Percentiles rank a stretch among this genome's conserved stretches.
Conservation (phyloP, 2,329 filamentous ascomycete genomes). For the Verticillium alfalfae region DNA sequence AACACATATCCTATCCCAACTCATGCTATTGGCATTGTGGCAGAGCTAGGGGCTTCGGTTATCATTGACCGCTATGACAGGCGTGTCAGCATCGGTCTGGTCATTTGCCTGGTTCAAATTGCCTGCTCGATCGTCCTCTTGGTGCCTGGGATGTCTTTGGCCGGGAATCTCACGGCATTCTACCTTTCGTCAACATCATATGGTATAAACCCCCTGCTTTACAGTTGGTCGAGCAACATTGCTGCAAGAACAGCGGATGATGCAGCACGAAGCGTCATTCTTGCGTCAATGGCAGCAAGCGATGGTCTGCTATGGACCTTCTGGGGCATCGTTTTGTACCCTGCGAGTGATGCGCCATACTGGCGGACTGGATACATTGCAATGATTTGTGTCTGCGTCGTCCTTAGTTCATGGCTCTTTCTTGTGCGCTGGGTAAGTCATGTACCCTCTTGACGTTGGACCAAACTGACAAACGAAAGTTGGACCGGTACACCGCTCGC, state of each 20-base stretch:
- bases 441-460: too few relatives aligned
- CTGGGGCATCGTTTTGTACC: conserved; percentile 37
- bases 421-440: conserved; percentile 1
- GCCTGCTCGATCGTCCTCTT: conserved; percentile 14
- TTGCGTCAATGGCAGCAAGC: conserved; percentile 33
- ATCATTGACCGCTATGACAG: conserved; percentile 14
- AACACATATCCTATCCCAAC: conserved; percentile 18
- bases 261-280: conserved; percentile 28
- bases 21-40: conserved; percentile 17
- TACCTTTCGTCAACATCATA: conserved; percentile 17
- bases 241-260: conserved; percentile 24
- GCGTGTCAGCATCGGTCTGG: conserved; percentile 10
- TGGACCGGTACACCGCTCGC: not conserved
- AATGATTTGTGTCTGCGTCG: conserved; percentile 9
- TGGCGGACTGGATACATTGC: conserved; percentile 24
- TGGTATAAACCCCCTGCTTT: conserved; percentile 18
- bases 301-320: conserved; percentile 34
- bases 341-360: conserved; percentile 34
- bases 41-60: conserved; percentile 14
- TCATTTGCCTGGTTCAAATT: conserved; percentile 11
- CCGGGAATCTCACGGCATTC: conserved; percentile 14
- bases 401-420: not conserved
- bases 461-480: not conserved
- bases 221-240: conserved; percentile 19
- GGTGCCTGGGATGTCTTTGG: conserved; percentile 12